phyloP scores from a whole-genome alignment of 495 filamentous ascomycete genomes.

The Thermothielavioides terrestris region DNA sequence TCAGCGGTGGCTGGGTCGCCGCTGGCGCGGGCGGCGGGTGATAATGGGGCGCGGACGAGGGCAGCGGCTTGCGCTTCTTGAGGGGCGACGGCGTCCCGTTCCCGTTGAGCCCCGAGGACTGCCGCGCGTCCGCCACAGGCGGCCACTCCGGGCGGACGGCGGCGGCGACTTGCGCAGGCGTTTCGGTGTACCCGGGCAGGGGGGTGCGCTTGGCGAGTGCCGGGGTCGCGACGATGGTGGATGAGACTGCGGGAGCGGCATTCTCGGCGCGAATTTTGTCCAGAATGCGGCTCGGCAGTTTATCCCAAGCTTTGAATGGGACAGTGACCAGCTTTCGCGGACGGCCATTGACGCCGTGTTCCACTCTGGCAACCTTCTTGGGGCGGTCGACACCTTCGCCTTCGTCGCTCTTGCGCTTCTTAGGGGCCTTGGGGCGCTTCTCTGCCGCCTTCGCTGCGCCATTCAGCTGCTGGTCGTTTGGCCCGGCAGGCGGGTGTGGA shows the following conservation, averaged over 20 bases:
- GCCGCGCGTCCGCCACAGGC: not conserved
- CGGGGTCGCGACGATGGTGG: conserved; percentile 14
- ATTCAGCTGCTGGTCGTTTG: conserved; percentile 4
- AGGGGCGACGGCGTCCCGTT: not conserved
- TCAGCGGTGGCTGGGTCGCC: not conserved
- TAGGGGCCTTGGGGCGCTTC: conserved; percentile 20
- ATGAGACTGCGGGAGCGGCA: not conserved
- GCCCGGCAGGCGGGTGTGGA: not conserved
- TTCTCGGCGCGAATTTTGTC: not conserved
- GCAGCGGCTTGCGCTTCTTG: conserved; percentile 32
- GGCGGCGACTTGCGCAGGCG: not conserved
- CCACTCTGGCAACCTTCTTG: conserved; percentile 31
- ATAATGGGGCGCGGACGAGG: conserved; percentile 23
- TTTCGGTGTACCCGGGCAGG: not conserved
- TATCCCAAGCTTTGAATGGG: conserved; percentile 13
- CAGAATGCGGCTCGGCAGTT: conserved; percentile 5
- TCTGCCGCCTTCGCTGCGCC: not conserved
- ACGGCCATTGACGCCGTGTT: conserved; percentile 16
- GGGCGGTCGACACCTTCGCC: conserved; percentile 20
- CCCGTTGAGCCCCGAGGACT: not conserved
- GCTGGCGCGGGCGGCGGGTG: conserved; percentile 11
- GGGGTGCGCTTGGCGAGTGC: conserved; percentile 5
- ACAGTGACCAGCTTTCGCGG: conserved; percentile 19
- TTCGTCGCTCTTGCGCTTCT: conserved; percentile 31
- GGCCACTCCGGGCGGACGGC: not conserved